Conservation (phyloP, 495 filamentous ascomycete species). For the Neurospora hispaniola region DNA sequence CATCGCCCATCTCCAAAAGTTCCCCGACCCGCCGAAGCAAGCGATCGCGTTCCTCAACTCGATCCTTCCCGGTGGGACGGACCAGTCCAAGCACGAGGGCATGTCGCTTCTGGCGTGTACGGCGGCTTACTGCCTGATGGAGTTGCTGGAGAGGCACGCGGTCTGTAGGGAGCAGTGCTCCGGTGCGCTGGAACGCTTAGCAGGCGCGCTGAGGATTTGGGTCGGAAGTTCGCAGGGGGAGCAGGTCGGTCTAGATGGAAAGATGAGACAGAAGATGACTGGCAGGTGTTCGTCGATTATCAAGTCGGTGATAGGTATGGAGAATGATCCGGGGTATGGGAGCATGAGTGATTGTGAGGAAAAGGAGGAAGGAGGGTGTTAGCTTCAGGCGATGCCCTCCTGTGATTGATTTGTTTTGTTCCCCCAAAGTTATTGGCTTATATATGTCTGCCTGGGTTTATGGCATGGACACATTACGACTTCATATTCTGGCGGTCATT, state of each 20-base stretch:
- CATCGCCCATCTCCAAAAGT: conserved; percentile 53
- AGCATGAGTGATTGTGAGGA: conserved; percentile 32
- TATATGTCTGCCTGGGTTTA: neutral
- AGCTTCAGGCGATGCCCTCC: neutral
- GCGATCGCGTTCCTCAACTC: conserved; percentile 36
- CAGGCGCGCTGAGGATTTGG: conserved; percentile 45
- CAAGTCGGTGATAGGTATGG: conserved; percentile 41
- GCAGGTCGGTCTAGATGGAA: conserved; percentile 33
- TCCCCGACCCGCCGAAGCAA: conserved; percentile 27
- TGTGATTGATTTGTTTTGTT: neutral
- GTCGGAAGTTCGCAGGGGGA: conserved; percentile 34
- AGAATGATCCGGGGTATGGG: conserved; percentile 42
- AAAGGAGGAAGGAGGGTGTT: conserved; percentile 12
- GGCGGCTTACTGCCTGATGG: conserved; percentile 62
- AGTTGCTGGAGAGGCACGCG: conserved; percentile 43
- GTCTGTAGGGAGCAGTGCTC: conserved; percentile 35
- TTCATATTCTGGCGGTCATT: neutral
- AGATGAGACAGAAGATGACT: conserved; percentile 37
- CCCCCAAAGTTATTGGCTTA: neutral
- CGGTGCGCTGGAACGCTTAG: conserved; percentile 40
- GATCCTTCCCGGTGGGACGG: conserved; percentile 22
- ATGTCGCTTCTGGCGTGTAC: conserved; percentile 69
- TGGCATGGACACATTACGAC: neutral
- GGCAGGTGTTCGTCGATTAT: conserved; percentile 38
- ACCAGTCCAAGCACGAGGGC: conserved; percentile 27